Conservation (phyloP, 2,329 filamentous ascomycete genomes). For the Colletotrichum tamarilloi region DNA sequence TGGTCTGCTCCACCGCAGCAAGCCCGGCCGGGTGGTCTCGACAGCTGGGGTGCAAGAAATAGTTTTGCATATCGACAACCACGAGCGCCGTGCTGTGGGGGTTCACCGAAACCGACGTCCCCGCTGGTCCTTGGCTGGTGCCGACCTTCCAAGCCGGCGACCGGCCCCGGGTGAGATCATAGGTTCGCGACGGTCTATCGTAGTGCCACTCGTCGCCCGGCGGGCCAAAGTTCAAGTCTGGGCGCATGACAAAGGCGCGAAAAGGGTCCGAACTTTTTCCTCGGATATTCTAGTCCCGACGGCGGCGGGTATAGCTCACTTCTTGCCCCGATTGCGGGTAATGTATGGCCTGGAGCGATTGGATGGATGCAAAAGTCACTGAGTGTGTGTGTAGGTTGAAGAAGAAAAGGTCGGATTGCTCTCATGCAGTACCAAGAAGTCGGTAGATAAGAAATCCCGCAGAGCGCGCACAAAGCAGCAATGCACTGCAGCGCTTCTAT, state of each 20-base stretch:
- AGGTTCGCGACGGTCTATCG: constrained; percentile 30
- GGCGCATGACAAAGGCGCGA: constrained; percentile 9
- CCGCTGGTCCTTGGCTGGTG: constrained; percentile 27
- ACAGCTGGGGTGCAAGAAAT: constrained; percentile 53
- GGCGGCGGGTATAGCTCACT: constrained; percentile 24
- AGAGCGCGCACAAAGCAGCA: neutral
- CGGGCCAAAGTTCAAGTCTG: constrained; percentile 32
- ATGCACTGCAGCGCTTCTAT: neutral
- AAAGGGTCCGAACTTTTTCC: constrained; percentile 15
- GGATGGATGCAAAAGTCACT: neutral
- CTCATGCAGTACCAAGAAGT: constrained; percentile 14
- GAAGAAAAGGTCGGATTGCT: neutral
- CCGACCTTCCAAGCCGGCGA: constrained; percentile 24
- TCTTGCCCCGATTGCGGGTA: constrained; percentile 27
- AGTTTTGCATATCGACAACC: constrained; percentile 65
- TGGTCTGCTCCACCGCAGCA: constrained; percentile 53
- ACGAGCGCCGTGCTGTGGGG: constrained; percentile 57
- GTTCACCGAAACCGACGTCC: constrained; percentile 48
- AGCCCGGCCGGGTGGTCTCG: constrained; percentile 52
- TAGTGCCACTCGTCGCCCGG: constrained; percentile 31
- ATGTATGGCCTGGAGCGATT: constrained; percentile 10
- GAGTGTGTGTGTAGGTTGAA: neutral
- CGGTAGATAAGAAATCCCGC: constrained; percentile 10
- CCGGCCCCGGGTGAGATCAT: constrained; percentile 33
- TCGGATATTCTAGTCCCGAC: constrained; percentile 29